phyloP scores from a whole-genome alignment of 1,284 basidiomycete genomes.

The Sanghuangporus sanghuang region DNA sequence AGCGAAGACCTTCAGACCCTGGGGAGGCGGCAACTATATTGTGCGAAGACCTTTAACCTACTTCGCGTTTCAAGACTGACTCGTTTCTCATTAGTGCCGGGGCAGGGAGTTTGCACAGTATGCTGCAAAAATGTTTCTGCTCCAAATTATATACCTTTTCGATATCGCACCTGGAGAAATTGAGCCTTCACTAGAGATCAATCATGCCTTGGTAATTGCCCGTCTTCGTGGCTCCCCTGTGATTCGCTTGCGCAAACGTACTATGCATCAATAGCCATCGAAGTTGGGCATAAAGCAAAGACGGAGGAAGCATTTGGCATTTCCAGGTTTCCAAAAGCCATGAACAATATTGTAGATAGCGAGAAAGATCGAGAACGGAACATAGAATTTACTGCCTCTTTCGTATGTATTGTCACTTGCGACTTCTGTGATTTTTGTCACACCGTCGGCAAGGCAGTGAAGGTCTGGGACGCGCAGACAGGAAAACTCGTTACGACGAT shows the following conservation, averaged over 20 bases:
- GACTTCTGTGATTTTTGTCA: no score
- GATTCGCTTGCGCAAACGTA: background rate
- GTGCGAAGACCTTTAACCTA: background rate
- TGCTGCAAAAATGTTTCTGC: background rate
- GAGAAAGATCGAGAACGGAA: no score
- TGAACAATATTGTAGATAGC: no score
- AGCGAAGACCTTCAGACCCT: background rate
- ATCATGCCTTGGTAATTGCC: background rate
- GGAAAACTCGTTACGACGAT: background rate
- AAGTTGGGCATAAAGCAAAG: no score
- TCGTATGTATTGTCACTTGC: no score
- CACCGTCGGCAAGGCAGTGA: conserved; percentile 1
- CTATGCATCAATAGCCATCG: no score
- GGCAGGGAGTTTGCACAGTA: background rate
- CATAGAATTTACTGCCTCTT: no score
- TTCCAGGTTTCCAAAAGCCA: no score
- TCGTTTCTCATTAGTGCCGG: background rate
- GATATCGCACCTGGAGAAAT: background rate
- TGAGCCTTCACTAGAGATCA: background rate
- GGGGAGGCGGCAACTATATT: background rate
- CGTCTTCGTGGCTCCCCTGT: background rate
- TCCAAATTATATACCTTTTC: background rate
- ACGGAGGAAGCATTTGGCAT: no score
- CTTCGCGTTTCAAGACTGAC: background rate
- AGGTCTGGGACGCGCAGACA: conserved; percentile 10